Evolutionary conservation across 176 grass and related monocot genomes (phyloP).

Genomic region (Oryza rufipogon): DNA sequence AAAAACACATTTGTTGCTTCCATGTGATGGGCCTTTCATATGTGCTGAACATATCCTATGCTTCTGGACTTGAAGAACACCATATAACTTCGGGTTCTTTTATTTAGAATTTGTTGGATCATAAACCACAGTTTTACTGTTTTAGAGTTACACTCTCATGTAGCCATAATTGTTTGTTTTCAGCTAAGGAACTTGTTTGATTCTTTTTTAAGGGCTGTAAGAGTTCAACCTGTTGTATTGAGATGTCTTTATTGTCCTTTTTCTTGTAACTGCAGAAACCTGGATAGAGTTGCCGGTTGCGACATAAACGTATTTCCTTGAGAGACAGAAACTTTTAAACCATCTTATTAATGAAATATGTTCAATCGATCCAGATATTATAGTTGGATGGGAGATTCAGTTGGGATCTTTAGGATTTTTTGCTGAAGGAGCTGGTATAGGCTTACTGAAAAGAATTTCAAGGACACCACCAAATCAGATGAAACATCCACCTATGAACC

Average conservation of each 20-base stretch:
- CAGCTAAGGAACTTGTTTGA: neutral
- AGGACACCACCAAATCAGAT: conserved; percentile 63
- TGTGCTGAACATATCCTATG: conserved; percentile 5
- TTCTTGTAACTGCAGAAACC: conserved; percentile 62
- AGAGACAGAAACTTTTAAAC: conserved; percentile 75
- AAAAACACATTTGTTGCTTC: conserved; percentile 7
- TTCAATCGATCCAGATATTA: conserved; percentile 85
- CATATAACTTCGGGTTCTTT: neutral
- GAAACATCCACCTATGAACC: conserved; percentile 53
- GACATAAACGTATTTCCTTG: conserved; percentile 55
- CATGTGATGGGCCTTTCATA: conserved; percentile 23
- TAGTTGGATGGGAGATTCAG: conserved; percentile 94
- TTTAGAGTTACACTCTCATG: neutral
- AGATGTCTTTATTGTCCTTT: conserved; percentile 26
- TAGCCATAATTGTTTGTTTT: neutral
- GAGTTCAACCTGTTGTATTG: conserved; percentile 12
- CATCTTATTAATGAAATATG: conserved; percentile 68
- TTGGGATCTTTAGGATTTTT: conserved; percentile 84
- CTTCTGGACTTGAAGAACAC: conserved; percentile 7
- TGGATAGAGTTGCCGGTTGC: conserved; percentile 64
- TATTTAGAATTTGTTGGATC: neutral
- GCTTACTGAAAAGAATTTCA: conserved; percentile 85
- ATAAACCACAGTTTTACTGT: neutral
- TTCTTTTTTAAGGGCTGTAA: conserved; percentile 9
- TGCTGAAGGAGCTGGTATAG: conserved; percentile 90